phyloP scores from a whole-genome alignment of 176 grass and related monocot species.

The Rhipidocladum racemiflorum region DNA sequence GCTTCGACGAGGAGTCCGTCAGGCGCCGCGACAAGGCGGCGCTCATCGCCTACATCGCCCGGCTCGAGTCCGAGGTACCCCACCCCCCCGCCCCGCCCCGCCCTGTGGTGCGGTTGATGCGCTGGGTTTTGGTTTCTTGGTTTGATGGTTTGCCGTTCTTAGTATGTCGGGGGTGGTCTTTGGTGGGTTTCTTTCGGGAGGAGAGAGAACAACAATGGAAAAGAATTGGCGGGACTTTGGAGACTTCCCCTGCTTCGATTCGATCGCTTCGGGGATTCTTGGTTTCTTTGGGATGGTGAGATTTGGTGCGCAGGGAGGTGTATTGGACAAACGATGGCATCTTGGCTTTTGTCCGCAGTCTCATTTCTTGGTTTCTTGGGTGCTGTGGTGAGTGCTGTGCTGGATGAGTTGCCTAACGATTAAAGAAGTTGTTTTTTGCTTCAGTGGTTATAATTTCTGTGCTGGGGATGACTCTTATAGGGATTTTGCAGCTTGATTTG shows the following conservation, averaged over 20 bases:
- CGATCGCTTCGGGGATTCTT: background rate
- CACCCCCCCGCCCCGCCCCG: background rate
- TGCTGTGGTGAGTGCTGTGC: background rate
- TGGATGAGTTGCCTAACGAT: background rate
- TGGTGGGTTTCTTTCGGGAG: background rate
- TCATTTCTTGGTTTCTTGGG: background rate
- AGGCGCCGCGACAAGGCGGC: slow-evolving; percentile 71
- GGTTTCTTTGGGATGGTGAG: background rate
- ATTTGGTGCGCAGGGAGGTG: background rate
- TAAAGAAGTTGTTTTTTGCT: background rate
- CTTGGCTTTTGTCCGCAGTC: background rate
- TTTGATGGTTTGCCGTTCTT: slow-evolving; percentile 1
- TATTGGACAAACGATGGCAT: background rate
- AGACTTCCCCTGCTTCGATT: background rate
- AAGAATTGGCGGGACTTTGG: background rate
- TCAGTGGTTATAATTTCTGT: background rate
- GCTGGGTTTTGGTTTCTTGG: slow-evolving; percentile 9
- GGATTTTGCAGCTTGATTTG: background rate
- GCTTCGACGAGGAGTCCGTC: slow-evolving; percentile 82
- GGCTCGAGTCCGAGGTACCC: slow-evolving; percentile 73
- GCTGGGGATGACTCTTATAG: background rate
- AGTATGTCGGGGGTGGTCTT: background rate
- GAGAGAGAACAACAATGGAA: too few species aligned
- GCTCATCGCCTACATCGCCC: slow-evolving; percentile 65
- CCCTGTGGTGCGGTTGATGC: background rate